phyloP scores from a whole-genome alignment of 1,284 basidiomycete species.

The Irpex lacteus region DNA sequence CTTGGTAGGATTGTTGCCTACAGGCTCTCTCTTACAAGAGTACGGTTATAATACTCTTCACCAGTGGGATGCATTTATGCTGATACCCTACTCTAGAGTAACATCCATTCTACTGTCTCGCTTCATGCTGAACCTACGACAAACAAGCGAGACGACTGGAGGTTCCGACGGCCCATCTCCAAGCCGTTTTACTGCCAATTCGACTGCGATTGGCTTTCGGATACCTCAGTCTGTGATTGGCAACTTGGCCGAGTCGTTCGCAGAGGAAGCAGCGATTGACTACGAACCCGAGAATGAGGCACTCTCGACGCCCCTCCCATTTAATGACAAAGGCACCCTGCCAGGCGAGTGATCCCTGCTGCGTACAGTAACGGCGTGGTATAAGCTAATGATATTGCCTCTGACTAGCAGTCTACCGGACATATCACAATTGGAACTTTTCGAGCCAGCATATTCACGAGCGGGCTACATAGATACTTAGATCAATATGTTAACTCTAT shows the following conservation, averaged over 20 bases:
- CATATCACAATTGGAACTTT: no score
- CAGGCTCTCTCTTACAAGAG: not conserved
- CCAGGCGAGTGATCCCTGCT: no score
- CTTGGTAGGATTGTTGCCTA: not conserved
- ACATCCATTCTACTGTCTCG: conserved; percentile 6
- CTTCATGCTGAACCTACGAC: conserved; percentile 11
- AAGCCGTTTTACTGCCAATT: not conserved
- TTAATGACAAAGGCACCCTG: no score
- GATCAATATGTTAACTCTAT: no score
- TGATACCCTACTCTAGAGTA: not conserved
- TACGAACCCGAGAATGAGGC: not conserved
- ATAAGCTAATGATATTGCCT: no score
- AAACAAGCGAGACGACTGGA: not conserved
- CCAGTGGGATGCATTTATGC: not conserved
- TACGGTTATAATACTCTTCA: not conserved
- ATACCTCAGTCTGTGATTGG: not conserved
- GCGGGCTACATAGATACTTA: no score
- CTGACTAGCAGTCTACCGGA: no score
- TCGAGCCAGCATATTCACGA: no score
- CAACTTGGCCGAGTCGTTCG: not conserved
- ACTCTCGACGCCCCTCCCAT: no score
- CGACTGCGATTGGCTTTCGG: not conserved
- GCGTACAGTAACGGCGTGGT: no score
- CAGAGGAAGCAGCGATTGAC: not conserved
- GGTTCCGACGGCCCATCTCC: not conserved